Base-by-base conservation (phyloP, 176 grass and related monocot genomes). In the Canna indica region DNA sequence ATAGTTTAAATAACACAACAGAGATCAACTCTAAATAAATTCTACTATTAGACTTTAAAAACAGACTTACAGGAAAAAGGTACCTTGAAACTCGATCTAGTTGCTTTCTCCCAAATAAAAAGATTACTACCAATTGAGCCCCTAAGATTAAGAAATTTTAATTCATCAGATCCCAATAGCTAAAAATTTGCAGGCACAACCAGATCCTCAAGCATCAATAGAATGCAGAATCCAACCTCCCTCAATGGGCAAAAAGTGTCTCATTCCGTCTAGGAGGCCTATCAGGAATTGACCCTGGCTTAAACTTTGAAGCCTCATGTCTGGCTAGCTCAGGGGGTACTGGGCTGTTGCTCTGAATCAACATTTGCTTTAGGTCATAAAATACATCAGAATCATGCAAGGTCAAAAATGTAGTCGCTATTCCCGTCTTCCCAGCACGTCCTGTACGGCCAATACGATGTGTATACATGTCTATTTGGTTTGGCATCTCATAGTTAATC, bases 301-400 rank as follows among this genome's bases (percentile, higher is more conserved):
- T 96, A 77, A 96, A 96, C 75, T 96, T 96, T 27, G 88, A 89
- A 3, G 88, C 88, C 44, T 96, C 93, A 13, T 96, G 93, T 68
- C 93, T 88, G 59, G 93, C 93, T 69, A 96, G 88, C 76, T 96
- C 93, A 57, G 93, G 93, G 15, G 93, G 93, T 64, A 96, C 85
- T 32, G 83, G 83, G 77, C 93, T 96, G 71, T 89, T 91, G 82
- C 86, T 96, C 68, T 96, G 93, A 48, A 83, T 85, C 73, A 96
- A 85, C 88, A 96, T 96, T 76, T 96, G 88, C 80, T 96, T 96
- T 79, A 96, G 82, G 78, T 91, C 93, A 81, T 87, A 96, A 84
- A 96, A 96, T 79, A 91, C 83, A 25, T 91, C 93, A 59, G 66
- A 81, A 67, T 91, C 90, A 6, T 84, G 79, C 47, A 87, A 74